Evolutionary conservation across 2,329 filamentous ascomycete genomes (phyloP).

Genomic region (Neonectria hederae): DNA sequence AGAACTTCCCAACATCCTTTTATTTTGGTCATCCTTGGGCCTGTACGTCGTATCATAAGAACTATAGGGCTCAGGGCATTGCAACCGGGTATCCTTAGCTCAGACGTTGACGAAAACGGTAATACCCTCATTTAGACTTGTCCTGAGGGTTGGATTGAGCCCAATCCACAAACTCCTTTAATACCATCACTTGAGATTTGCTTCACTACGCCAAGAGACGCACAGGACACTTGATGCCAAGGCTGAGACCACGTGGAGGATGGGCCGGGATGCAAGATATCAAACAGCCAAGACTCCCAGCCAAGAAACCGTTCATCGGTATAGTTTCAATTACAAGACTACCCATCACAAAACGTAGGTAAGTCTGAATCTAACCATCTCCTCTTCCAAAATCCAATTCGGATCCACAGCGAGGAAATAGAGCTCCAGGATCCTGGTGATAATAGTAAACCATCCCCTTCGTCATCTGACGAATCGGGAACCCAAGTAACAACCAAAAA

Average conservation of each 20-base stretch:
- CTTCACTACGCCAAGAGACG: constrained; percentile 5
- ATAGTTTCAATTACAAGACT: constrained; percentile 14
- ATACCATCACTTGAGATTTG: not conserved
- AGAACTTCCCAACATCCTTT: no score
- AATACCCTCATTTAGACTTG: not conserved
- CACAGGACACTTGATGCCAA: not conserved
- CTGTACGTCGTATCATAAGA: not conserved
- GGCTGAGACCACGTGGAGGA: constrained; percentile 7
- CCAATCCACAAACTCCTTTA: not conserved
- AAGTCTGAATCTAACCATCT: constrained; percentile 2
- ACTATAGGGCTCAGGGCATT: not conserved
- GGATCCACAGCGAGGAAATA: not conserved
- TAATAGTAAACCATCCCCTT: constrained; percentile 6
- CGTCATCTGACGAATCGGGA: not conserved
- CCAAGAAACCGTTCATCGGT: not conserved
- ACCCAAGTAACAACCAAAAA: constrained; percentile 24
- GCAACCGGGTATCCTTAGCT: not conserved
- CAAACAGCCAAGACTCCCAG: constrained; percentile 2
- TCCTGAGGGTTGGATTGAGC: not conserved
- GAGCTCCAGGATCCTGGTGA: not conserved
- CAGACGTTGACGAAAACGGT: not conserved
- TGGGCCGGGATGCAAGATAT: not conserved
- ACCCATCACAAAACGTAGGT: not conserved
- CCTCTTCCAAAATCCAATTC: not conserved
- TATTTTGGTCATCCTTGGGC: not conserved